These are phyloP conservation scores for Diaporthe sp. DNA, from an alignment of 2,329 filamentous ascomycete genomes.

Conservation along the genomic window DNA sequence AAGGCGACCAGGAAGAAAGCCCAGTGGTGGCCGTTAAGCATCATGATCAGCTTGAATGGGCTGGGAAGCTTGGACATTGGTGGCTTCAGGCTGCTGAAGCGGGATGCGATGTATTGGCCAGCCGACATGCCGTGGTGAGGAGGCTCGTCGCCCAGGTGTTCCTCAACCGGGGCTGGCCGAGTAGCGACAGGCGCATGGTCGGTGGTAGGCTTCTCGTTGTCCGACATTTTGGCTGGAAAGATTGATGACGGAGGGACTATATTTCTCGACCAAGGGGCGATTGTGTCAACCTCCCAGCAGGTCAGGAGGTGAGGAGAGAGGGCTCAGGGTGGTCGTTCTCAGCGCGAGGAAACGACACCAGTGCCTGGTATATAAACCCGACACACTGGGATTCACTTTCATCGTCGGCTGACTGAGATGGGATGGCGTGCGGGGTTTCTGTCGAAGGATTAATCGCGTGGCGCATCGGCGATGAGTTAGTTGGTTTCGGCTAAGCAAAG, in stretches of 20 bases:
- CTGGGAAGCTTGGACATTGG: constrained; percentile 65
- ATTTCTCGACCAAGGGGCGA: neutral
- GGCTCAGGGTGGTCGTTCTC: too few species aligned
- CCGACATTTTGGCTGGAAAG: constrained; percentile 14
- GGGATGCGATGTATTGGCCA: constrained; percentile 59
- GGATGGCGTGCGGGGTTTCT: constrained; percentile 29
- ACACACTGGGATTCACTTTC: neutral
- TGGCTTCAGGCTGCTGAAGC: constrained; percentile 66
- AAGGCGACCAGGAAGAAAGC: constrained; percentile 66
- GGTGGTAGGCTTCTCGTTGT: constrained; percentile 32
- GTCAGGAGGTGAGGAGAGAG: neutral
- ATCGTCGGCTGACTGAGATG: neutral
- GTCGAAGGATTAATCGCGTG: neutral
- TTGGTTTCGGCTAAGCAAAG: constrained; percentile 8
- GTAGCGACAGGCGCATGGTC: neutral
- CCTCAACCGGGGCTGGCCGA: neutral
- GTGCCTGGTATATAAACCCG: constrained; percentile 24
- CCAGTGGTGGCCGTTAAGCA: constrained; percentile 63
- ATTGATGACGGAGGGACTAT: neutral
- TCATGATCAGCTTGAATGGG: constrained; percentile 59
- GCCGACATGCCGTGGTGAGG: constrained; percentile 62
- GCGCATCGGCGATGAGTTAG: constrained; percentile 14
- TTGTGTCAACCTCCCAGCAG: neutral
- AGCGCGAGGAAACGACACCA: neutral
- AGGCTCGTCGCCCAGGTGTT: constrained; percentile 44